Conservation (phyloP, 2,329 filamentous ascomycete species). For the Cladosporium austrohemisphaericum region DNA sequence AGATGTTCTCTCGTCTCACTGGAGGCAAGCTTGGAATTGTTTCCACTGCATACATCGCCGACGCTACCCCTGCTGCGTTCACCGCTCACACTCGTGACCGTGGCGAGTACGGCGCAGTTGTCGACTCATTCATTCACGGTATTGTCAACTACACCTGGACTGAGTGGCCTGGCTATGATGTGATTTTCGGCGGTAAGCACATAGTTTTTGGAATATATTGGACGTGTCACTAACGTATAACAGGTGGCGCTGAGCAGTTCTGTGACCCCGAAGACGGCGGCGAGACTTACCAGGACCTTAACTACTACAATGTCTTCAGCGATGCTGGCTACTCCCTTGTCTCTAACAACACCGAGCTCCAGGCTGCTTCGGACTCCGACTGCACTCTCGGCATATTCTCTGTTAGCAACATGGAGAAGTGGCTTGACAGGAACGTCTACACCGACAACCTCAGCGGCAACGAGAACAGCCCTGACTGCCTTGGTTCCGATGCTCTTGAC, state of each 20-base stretch:
- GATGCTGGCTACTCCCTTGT: constrained; percentile 69
- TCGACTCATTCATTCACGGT: constrained; percentile 73
- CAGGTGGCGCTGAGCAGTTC: constrained; percentile 74
- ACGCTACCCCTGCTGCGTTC: constrained; percentile 76
- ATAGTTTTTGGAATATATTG: neutral
- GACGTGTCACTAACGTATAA: neutral
- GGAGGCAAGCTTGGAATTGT: constrained; percentile 60
- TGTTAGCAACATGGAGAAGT: constrained; percentile 71
- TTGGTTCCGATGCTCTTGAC: constrained; percentile 61
- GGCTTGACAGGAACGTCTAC: constrained; percentile 83
- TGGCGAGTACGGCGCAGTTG: constrained; percentile 64
- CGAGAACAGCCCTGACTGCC: constrained; percentile 66
- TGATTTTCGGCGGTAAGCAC: constrained; percentile 60
- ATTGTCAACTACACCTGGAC: constrained; percentile 80
- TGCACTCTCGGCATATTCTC: constrained; percentile 76
- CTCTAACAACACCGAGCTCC: constrained; percentile 69
- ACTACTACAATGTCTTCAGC: constrained; percentile 69
- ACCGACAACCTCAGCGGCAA: constrained; percentile 62
- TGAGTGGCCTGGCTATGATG: constrained; percentile 68
- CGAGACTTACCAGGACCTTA: constrained; percentile 63
- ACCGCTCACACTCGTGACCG: constrained; percentile 70
- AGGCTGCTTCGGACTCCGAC: constrained; percentile 53
- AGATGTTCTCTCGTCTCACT: constrained; percentile 69
- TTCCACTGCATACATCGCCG: constrained; percentile 75
- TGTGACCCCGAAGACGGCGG: constrained; percentile 51